Evolutionary conservation across 2,329 filamentous ascomycete genomes (phyloP).

Genomic region (Calonectria honghensis): DNA sequence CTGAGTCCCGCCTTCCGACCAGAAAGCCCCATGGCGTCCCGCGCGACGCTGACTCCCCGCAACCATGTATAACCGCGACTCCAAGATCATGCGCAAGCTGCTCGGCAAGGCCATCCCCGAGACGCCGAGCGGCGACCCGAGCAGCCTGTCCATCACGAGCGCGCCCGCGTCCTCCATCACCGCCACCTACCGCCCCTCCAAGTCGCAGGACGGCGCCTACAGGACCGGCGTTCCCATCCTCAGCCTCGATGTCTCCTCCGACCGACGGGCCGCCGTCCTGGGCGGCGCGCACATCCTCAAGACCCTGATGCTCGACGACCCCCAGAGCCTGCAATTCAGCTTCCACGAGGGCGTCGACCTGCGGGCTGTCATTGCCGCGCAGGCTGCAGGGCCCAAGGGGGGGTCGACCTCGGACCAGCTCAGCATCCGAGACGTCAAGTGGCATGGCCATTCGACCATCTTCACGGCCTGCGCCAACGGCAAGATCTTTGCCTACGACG

Average conservation of each 20-base stretch:
- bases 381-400: slow-evolving; percentile 63
- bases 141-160: slow-evolving; percentile 65
- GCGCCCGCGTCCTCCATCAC: slow-evolving; percentile 62
- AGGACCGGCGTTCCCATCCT: slow-evolving; percentile 71
- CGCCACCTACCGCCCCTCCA: slow-evolving; percentile 69
- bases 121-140: slow-evolving; percentile 64
- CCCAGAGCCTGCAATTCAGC: slow-evolving; percentile 59
- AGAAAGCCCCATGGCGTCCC: slow-evolving; percentile 58
- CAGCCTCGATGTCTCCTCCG: slow-evolving; percentile 75
- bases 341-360: slow-evolving; percentile 76
- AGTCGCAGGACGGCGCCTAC: slow-evolving; percentile 74
- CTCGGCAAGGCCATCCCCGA: slow-evolving; percentile 72
- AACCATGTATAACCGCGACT: slow-evolving; percentile 72
- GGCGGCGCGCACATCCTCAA: slow-evolving; percentile 77
- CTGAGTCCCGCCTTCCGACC: slow-evolving; percentile 41
- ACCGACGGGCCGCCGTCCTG: slow-evolving; percentile 73
- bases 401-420: slow-evolving; percentile 72
- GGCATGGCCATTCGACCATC: slow-evolving; percentile 72
- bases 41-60: slow-evolving; percentile 53
- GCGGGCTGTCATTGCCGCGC: slow-evolving; percentile 72
- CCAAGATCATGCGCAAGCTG: slow-evolving; percentile 76
- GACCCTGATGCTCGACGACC: slow-evolving; percentile 73
- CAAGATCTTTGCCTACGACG: slow-evolving; percentile 79
- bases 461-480: slow-evolving; percentile 79
- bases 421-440: slow-evolving; percentile 78